These are phyloP conservation scores for Emericellopsis atlantica DNA, from an alignment of 2,329 filamentous ascomycete species.

Conservation along the genomic window DNA sequence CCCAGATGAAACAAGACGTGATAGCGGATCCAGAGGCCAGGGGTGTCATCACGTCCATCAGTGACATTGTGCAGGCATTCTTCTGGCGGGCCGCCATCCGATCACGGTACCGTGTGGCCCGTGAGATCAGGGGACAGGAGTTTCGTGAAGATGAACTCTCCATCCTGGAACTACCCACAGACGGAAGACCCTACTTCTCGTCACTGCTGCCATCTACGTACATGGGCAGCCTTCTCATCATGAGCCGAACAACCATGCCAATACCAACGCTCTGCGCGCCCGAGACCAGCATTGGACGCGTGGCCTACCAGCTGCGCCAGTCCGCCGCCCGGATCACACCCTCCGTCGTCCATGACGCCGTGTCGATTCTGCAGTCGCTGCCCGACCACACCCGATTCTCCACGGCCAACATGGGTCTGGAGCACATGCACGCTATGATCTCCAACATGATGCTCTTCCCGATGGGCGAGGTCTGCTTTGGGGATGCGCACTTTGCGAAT, in stretches of 20 bases:
- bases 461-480: slow-evolving; percentile 13
- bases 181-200: slow-evolving; percentile 16
- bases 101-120: slow-evolving; percentile 18
- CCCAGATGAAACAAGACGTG: slow-evolving; percentile 16
- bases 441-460: slow-evolving; percentile 17
- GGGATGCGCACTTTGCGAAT: slow-evolving; percentile 12
- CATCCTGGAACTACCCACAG: slow-evolving; percentile 20
- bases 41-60: slow-evolving; percentile 14
- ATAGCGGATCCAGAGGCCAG: slow-evolving; percentile 10
- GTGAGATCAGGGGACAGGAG: slow-evolving; percentile 7
- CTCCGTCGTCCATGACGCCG: slow-evolving; percentile 13
- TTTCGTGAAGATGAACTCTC: slow-evolving; percentile 11
- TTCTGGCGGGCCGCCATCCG: slow-evolving; percentile 22
- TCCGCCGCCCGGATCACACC: slow-evolving; percentile 11
- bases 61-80: slow-evolving; percentile 25
- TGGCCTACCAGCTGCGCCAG: slow-evolving; percentile 12
- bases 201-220: slow-evolving; percentile 13
- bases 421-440: slow-evolving; percentile 14
- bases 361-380: slow-evolving; percentile 12
- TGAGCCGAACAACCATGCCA: slow-evolving; percentile 12
- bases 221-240: slow-evolving; percentile 14
- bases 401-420: slow-evolving; percentile 12
- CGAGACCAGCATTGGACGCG: slow-evolving; percentile 10
- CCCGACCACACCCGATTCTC: slow-evolving; percentile 11
- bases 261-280: slow-evolving; percentile 13